A percentile compares a stretch with the other conserved stretches of the same genome.
These are phyloP conservation scores for Thelonectria rubi DNA, from an alignment of 2,329 filamentous ascomycete genomes.

Conservation along the genomic window DNA sequence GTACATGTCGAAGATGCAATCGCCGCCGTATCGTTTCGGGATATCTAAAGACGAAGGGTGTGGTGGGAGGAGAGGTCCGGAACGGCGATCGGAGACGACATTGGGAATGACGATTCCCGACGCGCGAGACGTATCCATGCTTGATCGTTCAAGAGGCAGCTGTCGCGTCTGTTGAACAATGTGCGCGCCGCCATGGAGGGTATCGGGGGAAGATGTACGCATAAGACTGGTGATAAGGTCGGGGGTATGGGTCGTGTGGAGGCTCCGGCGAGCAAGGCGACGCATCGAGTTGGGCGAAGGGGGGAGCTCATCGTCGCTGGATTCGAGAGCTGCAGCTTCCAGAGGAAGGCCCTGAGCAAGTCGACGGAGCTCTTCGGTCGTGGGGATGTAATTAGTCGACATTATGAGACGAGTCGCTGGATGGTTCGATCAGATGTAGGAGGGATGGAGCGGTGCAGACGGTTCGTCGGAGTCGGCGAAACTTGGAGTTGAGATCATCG, in stretches of 20 bases:
- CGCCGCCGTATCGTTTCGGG: constrained; percentile 50
- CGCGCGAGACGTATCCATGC: constrained; percentile 26
- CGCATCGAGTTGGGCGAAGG: constrained; percentile 48
- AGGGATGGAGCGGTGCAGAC: not conserved
- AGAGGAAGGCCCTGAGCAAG: no score
- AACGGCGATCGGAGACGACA: constrained; percentile 42
- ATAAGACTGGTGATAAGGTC: constrained; percentile 53
- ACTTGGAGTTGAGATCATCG: constrained; percentile 12
- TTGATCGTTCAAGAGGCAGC: constrained; percentile 26
- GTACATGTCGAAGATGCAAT: constrained; percentile 55
- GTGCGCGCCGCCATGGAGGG: constrained; percentile 45
- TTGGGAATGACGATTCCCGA: constrained; percentile 35
- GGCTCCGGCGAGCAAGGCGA: constrained; percentile 49
- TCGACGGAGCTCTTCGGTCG: not conserved
- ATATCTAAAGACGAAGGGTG: constrained; percentile 52
- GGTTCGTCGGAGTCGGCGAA: no score
- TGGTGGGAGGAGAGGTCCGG: constrained; percentile 48
- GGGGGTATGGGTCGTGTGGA: constrained; percentile 49
- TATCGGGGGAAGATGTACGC: constrained; percentile 50
- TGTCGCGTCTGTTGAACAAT: constrained; percentile 37
- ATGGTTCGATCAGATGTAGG: not conserved
- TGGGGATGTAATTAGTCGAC: not conserved
- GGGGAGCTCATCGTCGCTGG: constrained; percentile 49
- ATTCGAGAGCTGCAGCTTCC: constrained; percentile 39
- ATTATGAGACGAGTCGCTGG: not conserved